These are phyloP conservation scores for Penicillium tannophilum DNA, from an alignment of 495 filamentous ascomycete genomes.

Conservation along the genomic window DNA sequence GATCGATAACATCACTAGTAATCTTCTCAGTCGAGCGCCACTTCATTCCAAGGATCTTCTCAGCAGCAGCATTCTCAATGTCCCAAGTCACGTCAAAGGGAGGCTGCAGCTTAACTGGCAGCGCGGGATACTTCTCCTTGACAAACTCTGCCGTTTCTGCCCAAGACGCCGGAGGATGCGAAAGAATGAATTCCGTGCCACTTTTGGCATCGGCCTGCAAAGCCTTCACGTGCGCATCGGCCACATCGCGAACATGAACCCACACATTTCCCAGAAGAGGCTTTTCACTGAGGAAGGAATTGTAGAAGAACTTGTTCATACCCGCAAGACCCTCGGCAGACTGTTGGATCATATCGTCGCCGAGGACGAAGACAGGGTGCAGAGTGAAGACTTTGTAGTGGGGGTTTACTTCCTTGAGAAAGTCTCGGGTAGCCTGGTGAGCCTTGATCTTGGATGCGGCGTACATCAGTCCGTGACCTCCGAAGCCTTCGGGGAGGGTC, in stretches of 20 bases:
- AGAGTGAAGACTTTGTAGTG: slow-evolving; percentile 19
- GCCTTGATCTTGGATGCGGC: slow-evolving; percentile 29
- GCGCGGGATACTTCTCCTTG: slow-evolving; percentile 29
- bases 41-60: slow-evolving; percentile 32
- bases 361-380: slow-evolving; percentile 23
- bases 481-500: slow-evolving; percentile 8
- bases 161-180: slow-evolving; percentile 23
- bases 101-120: slow-evolving; percentile 23
- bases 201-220: slow-evolving; percentile 11
- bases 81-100: slow-evolving; percentile 38
- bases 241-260: slow-evolving; percentile 24
- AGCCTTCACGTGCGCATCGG: slow-evolving; percentile 22
- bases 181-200: slow-evolving; percentile 24
- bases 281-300: slow-evolving; percentile 5
- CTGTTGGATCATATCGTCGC: slow-evolving; percentile 17
- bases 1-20: slow-evolving; percentile 32
- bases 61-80: slow-evolving; percentile 56
- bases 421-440: slow-evolving; percentile 31
- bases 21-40: slow-evolving; percentile 29
- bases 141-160: slow-evolving; percentile 27
- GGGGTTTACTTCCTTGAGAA: slow-evolving; percentile 19
- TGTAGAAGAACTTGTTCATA: slow-evolving; percentile 18
- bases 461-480: slow-evolving; percentile 15
- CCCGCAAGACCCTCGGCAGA: slow-evolving; percentile 11
- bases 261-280: slow-evolving; percentile 11